These are phyloP conservation scores for Lathyrus aphaca DNA, from an alignment of 306 rosid species.

Conservation along the genomic window DNA sequence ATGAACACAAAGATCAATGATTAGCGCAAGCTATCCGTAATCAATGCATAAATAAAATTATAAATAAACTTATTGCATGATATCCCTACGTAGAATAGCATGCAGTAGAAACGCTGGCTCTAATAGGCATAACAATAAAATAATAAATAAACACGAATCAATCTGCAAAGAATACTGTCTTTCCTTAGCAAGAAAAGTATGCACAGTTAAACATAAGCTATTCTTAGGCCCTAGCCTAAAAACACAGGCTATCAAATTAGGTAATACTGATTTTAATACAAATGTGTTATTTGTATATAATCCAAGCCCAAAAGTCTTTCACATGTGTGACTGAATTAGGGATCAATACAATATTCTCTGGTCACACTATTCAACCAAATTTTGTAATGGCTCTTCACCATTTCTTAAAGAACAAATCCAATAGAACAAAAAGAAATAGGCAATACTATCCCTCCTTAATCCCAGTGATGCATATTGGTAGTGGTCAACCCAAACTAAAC, in stretches of 20 bases:
- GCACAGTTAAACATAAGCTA: background rate
- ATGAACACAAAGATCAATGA: conserved; percentile 24
- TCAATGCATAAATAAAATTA: conserved; percentile 6
- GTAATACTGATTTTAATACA: conserved; percentile 13
- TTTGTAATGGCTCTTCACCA: conserved; percentile 8
- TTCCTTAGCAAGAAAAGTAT: conserved; percentile 14
- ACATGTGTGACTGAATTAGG: conserved; percentile 18
- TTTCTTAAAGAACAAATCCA: conserved; percentile 27
- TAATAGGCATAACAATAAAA: conserved; percentile 14
- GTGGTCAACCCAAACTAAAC: conserved; percentile 34
- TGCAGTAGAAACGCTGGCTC: conserved; percentile 12
- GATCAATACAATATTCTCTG: conserved; percentile 26
- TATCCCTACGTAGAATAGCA: conserved; percentile 13
- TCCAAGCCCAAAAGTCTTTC: conserved; percentile 20
- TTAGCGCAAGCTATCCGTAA: conserved; percentile 14
- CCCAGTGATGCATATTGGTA: background rate
- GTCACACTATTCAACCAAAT: conserved; percentile 16
- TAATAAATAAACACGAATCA: conserved; percentile 16
- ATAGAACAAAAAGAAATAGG: conserved; percentile 17
- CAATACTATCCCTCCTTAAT: conserved; percentile 27
- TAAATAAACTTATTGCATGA: conserved; percentile 17
- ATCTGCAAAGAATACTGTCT: conserved; percentile 22
- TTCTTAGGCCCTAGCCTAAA: background rate
- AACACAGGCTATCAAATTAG: conserved; percentile 8
- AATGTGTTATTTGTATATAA: conserved; percentile 10